A percentile compares a stretch with the other conserved stretches of the same genome.
phyloP scores from a whole-genome alignment of 495 filamentous ascomycete genomes.

The Neurospora discreta region DNA sequence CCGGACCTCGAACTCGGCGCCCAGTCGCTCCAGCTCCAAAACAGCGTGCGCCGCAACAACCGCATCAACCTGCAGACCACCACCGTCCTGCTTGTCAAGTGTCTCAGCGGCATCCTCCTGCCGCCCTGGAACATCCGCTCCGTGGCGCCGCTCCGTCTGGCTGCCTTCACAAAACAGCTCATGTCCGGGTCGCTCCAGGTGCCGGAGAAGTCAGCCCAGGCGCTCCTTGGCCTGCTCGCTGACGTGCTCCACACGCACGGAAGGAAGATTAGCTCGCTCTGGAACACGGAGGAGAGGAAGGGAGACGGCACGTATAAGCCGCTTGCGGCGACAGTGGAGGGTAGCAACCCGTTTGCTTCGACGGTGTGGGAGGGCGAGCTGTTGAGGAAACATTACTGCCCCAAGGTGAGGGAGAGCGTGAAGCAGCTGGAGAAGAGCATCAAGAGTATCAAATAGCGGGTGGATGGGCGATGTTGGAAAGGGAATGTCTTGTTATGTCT shows the following conservation, averaged over 20 bases:
- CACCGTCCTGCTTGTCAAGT: slow-evolving; percentile 78
- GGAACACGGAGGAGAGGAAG: slow-evolving; percentile 65
- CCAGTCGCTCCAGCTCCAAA: slow-evolving; percentile 61
- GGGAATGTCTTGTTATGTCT: not conserved
- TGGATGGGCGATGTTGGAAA: not conserved
- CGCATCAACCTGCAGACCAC: slow-evolving; percentile 83
- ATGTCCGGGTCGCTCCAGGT: slow-evolving; percentile 70
- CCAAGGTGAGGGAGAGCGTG: slow-evolving; percentile 69
- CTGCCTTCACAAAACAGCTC: slow-evolving; percentile 86
- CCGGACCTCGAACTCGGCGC: slow-evolving; percentile 76
- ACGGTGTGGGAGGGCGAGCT: slow-evolving; percentile 93
- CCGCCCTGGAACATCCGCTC: slow-evolving; percentile 50
- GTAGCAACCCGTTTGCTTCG: slow-evolving; percentile 77
- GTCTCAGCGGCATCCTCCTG: slow-evolving; percentile 64
- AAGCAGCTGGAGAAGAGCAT: slow-evolving; percentile 55
- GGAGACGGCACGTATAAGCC: slow-evolving; percentile 54
- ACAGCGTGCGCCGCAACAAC: slow-evolving; percentile 26
- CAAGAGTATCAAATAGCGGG: not conserved
- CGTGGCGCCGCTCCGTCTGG: slow-evolving; percentile 66
- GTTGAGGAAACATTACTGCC: slow-evolving; percentile 70
- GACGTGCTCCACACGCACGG: slow-evolving; percentile 54
- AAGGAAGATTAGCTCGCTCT: slow-evolving; percentile 28
- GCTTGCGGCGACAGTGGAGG: slow-evolving; percentile 53
- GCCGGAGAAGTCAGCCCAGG: slow-evolving; percentile 77
- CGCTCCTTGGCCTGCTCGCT: slow-evolving; percentile 59